Conservation (phyloP, 352 stramenopile species). For the Blastocystis sp. region DNA sequence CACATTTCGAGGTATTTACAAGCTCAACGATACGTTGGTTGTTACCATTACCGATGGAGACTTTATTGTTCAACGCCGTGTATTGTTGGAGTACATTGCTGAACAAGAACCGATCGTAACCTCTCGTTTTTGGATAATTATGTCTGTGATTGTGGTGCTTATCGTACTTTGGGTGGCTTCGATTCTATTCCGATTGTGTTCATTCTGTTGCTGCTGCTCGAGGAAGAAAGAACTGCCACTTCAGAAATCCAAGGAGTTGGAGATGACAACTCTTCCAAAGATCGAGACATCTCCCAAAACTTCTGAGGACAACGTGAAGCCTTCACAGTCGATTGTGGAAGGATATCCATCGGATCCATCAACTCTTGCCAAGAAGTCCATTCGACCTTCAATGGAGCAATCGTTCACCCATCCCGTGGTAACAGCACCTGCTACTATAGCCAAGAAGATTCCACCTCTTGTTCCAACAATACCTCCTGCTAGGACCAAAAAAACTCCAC, state of each 20-base stretch:
- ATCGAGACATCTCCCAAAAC: neutral
- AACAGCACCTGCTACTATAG: neutral
- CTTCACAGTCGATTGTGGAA: no score
- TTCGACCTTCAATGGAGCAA: neutral
- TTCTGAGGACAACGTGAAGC: no score
- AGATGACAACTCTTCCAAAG: neutral
- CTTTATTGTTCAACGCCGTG: neutral
- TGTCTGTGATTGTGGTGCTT: neutral
- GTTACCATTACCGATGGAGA: neutral
- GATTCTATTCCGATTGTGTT: neutral
- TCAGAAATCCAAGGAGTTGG: neutral
- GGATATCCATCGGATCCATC: no score
- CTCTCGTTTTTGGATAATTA: neutral
- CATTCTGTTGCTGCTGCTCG: neutral
- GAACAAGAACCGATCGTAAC: neutral
- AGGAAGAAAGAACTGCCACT: neutral
- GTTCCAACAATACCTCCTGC: no score
- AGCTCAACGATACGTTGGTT: slow-evolving; percentile 23
- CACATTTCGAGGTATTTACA: slow-evolving; percentile 8
- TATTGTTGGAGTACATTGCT: neutral
- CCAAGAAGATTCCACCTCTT: neutral
- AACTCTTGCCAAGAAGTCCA: no score
- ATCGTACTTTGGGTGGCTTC: neutral
- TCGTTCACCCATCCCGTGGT: neutral
- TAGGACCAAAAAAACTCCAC: slow-evolving; percentile 15